Conservation (phyloP, 768 basidiomycete species). For the Tephrocybe sp. region DNA sequence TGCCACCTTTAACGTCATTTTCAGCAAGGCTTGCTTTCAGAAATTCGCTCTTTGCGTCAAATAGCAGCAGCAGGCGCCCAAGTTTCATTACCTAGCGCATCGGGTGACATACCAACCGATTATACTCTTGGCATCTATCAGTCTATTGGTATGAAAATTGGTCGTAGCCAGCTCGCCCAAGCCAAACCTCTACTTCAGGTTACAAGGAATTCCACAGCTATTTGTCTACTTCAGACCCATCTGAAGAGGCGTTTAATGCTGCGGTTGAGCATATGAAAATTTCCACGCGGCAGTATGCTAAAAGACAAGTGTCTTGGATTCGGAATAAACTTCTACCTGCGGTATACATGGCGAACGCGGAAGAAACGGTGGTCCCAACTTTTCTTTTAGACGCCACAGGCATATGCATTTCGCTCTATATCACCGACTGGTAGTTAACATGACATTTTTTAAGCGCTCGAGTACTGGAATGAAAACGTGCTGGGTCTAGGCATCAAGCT, state of each 20-base stretch:
- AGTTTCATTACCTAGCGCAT: not conserved
- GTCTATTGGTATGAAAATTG: constrained; percentile 67
- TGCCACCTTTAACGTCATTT: not conserved
- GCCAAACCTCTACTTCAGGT: constrained; percentile 43
- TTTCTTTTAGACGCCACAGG: constrained; percentile 71
- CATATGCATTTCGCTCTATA: constrained; percentile 24
- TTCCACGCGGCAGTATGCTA: constrained; percentile 88
- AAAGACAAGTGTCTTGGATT: constrained; percentile 90
- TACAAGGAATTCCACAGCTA: constrained; percentile 87
- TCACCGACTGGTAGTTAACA: constrained; percentile 3
- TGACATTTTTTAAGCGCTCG: constrained; percentile 36
- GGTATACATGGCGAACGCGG: constrained; percentile 45
- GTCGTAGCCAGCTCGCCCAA: not conserved
- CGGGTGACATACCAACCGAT: constrained; percentile 32
- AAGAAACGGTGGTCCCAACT: constrained; percentile 31
- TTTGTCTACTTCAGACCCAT: constrained; percentile 42
- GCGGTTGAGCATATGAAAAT: constrained; percentile 81
- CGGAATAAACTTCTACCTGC: constrained; percentile 84
- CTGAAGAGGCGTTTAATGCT: constrained; percentile 41
- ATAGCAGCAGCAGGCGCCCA: constrained; percentile 24
- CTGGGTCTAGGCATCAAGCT: constrained; percentile 47
- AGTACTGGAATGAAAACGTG: constrained; percentile 60
- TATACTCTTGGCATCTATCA: constrained; percentile 90
- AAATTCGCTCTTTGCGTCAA: constrained; percentile 58
- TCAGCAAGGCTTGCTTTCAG: constrained; percentile 77